Evolutionary conservation across 176 grass and related monocot species (phyloP).

Genomic region (Elaeis guineensis): DNA sequence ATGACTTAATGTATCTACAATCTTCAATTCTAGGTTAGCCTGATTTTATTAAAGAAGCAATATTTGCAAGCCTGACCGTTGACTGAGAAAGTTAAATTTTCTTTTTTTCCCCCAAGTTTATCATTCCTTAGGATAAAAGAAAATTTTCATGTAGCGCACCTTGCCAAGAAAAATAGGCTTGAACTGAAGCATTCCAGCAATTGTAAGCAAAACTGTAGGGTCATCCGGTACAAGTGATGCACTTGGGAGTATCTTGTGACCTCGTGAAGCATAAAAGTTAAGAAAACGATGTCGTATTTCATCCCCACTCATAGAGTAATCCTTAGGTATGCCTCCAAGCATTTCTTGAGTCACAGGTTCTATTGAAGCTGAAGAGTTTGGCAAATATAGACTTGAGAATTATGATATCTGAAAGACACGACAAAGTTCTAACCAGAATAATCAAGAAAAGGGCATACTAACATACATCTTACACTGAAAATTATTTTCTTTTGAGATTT

Average conservation of each 20-base stretch:
- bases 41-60: too few species aligned
- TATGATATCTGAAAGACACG: neutral
- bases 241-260: slow-evolving; percentile 85
- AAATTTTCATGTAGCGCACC: slow-evolving; percentile 26
- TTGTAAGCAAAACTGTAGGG: slow-evolving; percentile 83
- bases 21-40: too few species aligned
- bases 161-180: slow-evolving; percentile 97
- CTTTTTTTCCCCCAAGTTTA: neutral
- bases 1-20: too few species aligned
- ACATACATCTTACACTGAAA: slow-evolving; percentile 21
- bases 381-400: neutral
- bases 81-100: neutral
- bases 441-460: slow-evolving; percentile 17
- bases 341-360: slow-evolving; percentile 31
- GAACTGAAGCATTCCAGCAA: slow-evolving; percentile 98
- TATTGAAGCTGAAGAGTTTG: slow-evolving; percentile 24
- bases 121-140: neutral
- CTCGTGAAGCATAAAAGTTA: slow-evolving; percentile 64
- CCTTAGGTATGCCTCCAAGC: neutral
- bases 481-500: neutral
- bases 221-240: slow-evolving; percentile 89
- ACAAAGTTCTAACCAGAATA: neutral
- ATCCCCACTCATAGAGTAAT: slow-evolving; percentile 42
- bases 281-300: slow-evolving; percentile 71
- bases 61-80: too few species aligned